Evolutionary conservation across 805 yeast genomes (phyloP), one percentile per base, ranked within the genome.

Genomic region (Candida suzukii): DNA sequence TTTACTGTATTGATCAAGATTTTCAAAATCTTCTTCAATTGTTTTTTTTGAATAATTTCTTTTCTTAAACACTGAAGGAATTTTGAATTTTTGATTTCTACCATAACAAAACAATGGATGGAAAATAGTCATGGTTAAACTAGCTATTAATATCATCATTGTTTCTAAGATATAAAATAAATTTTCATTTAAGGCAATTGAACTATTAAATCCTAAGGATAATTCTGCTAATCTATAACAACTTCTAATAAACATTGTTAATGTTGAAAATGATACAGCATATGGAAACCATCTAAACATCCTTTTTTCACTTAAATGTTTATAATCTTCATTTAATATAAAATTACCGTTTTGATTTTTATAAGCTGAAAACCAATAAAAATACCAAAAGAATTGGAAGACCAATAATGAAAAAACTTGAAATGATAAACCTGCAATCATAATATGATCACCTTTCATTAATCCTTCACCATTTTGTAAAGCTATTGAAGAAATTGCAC

Each of bases 341-440:
- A 42, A 47, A 45, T 57, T 48, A 42, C 73, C 62, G 50, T 49
- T 51, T 17, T 47, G 41, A 10, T 45, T 53, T 21, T 46, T 52
- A 35, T 60, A 68, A 20, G 73, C 61, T 28, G 64, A 59, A 51
- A 54, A 63, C 18, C 71, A 49, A 58, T 83, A 76, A 39, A 67
- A 64, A 29, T 59, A 53, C 64, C 74, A 72, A 12, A 83, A 60
- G 6, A 61, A 21, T 26, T 80, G 58, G 58, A 85, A 88, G 1
- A 78, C 41, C 2, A 71, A 51, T 82, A 88, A 83, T 5, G 86
- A 71, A 5, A 72, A 60, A 5, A 86, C 90, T 62, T 88, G 96
- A 52, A 83, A 70, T 0, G 80, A 82, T 38, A 88, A 68, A 8
- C 96, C 96, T 2, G 74, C 90, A 37, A 86, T 73, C 81, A 88